These are phyloP conservation scores for Coniochaeta pulveracea DNA, from an alignment of 2,329 filamentous ascomycete species.

Conservation along the genomic window DNA sequence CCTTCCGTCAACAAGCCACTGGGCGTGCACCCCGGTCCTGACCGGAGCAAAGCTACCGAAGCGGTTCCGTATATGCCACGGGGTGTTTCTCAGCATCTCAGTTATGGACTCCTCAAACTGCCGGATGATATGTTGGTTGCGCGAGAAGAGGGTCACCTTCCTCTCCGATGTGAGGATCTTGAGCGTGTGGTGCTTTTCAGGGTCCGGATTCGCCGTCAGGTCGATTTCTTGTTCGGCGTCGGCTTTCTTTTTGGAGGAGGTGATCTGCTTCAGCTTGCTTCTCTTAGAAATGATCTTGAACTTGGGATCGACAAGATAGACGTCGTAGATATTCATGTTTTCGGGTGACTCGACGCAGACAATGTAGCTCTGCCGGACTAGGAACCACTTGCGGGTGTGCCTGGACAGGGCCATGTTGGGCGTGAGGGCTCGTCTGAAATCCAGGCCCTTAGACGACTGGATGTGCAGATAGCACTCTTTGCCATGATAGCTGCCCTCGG, in stretches of 20 bases:
- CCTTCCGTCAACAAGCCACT: constrained; percentile 92
- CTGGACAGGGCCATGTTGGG: constrained; percentile 69
- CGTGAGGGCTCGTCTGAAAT: constrained; percentile 71
- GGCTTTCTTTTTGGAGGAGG: constrained; percentile 30
- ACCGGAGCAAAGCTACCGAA: constrained; percentile 93
- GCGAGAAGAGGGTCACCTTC: constrained; percentile 80
- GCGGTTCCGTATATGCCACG: constrained; percentile 73
- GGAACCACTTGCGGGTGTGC: constrained; percentile 91
- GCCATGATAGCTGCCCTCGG: constrained; percentile 93
- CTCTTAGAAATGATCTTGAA: constrained; percentile 74
- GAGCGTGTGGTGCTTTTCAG: constrained; percentile 65
- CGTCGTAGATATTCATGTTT: constrained; percentile 97
- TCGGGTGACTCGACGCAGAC: constrained; percentile 98
- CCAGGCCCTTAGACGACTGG: constrained; percentile 78
- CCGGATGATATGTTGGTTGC: constrained; percentile 76
- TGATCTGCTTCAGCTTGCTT: constrained; percentile 38
- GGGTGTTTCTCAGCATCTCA: constrained; percentile 72
- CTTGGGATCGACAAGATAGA: constrained; percentile 87
- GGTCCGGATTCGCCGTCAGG: constrained; percentile 22
- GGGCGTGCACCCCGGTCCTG: constrained; percentile 73
- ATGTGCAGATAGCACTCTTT: constrained; percentile 95
- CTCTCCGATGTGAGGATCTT: constrained; percentile 87
- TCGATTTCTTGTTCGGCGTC: constrained; percentile 26
- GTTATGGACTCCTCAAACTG: constrained; percentile 92
- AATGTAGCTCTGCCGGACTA: constrained; percentile 95